Percentiles rank a stretch among this genome's conserved stretches.
Evolutionary conservation across 1,284 basidiomycete genomes (phyloP).

Genomic region (Ustilago shanxiensis): DNA sequence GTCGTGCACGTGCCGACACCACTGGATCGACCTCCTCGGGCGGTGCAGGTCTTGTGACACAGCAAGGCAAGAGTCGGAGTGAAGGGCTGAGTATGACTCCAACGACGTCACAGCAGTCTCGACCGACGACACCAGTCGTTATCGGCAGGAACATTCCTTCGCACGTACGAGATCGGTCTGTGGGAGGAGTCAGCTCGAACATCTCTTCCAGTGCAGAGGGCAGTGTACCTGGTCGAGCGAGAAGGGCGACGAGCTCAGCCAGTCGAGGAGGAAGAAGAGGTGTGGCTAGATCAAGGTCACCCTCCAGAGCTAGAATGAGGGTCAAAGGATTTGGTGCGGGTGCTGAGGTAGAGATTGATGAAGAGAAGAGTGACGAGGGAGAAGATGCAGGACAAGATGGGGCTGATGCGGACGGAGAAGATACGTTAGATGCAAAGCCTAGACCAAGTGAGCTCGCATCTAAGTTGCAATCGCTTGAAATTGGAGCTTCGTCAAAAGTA

Average conservation of each 20-base stretch:
- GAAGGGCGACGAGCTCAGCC: slow-evolving; percentile 26
- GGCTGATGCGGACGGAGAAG: slow-evolving; percentile 52
- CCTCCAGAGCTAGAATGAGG: slow-evolving; percentile 38
- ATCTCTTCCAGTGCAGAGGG: slow-evolving; percentile 39
- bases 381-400: slow-evolving; percentile 73
- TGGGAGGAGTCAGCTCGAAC: slow-evolving; percentile 13
- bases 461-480: slow-evolving; percentile 9
- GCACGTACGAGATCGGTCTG: slow-evolving; percentile 28
- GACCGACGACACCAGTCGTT: slow-evolving; percentile 34
- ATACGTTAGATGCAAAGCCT: background rate
- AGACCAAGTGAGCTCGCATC: background rate
- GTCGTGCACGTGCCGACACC: slow-evolving; percentile 42
- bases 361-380: slow-evolving; percentile 39
- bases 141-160: slow-evolving; percentile 21
- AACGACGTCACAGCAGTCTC: slow-evolving; percentile 24
- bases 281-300: slow-evolving; percentile 27
- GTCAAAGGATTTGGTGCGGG: slow-evolving; percentile 53
- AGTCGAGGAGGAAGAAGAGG: slow-evolving; percentile 10
- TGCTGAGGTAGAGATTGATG: slow-evolving; percentile 58
- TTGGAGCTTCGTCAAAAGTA: background rate
- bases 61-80: slow-evolving; percentile 8
- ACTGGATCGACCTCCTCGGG: slow-evolving; percentile 20
- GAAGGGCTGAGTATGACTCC: slow-evolving; percentile 46
- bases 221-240: slow-evolving; percentile 26
- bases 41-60: background rate